Percentiles rank a stretch among this genome's conserved stretches.
phyloP scores from a whole-genome alignment of 2,329 filamentous ascomycete species.

The Eutypa lata region DNA sequence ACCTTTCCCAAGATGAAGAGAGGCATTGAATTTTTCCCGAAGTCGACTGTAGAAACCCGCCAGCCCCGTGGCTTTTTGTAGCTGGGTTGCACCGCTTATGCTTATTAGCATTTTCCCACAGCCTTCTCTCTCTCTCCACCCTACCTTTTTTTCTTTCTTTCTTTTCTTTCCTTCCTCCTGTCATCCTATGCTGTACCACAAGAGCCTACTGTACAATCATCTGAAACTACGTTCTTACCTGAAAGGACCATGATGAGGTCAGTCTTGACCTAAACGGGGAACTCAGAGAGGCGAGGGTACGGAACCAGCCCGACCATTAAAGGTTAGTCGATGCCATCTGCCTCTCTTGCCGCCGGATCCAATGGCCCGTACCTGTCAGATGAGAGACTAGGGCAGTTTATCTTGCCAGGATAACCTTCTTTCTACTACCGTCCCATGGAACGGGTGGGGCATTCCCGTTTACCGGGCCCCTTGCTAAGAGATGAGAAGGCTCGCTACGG shows the following conservation, averaged over 20 bases:
- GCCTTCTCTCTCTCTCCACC: slow-evolving; percentile 26
- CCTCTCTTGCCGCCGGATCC: slow-evolving; percentile 21
- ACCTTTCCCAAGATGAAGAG: slow-evolving; percentile 26
- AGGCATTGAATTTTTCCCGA: slow-evolving; percentile 32
- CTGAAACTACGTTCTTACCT: slow-evolving; percentile 27
- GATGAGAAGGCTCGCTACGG: slow-evolving; percentile 11
- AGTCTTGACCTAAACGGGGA: slow-evolving; percentile 17
- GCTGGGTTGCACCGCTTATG: slow-evolving; percentile 21
- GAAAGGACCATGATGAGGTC: slow-evolving; percentile 16
- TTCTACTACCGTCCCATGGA: slow-evolving; percentile 23
- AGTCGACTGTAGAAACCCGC: slow-evolving; percentile 34
- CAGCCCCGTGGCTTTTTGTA: slow-evolving; percentile 19
- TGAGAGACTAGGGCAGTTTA: slow-evolving; percentile 2
- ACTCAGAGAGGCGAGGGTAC: slow-evolving; percentile 12
- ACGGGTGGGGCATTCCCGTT: slow-evolving; percentile 27
- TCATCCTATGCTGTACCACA: slow-evolving; percentile 32
- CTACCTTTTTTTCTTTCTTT: slow-evolving; percentile 15
- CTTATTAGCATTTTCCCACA: slow-evolving; percentile 14
- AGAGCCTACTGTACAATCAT: slow-evolving; percentile 24
- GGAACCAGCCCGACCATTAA: slow-evolving; percentile 18
- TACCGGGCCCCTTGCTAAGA: slow-evolving; percentile 2
- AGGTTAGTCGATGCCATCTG: slow-evolving; percentile 19
- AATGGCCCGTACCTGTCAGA: slow-evolving; percentile 5
- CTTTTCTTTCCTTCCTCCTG: slow-evolving; percentile 28
- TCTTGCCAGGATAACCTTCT: slow-evolving; percentile 22